phyloP scores from a whole-genome alignment of 805 yeast species.

The Candida tibetensis region DNA sequence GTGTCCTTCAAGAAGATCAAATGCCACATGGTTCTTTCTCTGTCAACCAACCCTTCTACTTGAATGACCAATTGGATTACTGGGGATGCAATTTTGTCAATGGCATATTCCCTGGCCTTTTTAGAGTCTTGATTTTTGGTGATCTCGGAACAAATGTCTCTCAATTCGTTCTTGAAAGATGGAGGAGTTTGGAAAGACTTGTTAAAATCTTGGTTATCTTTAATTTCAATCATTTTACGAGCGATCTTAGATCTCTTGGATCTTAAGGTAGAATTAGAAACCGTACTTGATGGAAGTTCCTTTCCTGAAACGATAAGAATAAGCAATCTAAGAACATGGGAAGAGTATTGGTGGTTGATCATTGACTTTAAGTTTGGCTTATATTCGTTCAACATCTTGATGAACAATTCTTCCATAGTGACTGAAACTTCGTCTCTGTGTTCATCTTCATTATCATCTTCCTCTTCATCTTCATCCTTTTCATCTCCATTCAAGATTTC shows the following conservation, averaged over 20 bases:
- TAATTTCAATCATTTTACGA: constrained; percentile 87
- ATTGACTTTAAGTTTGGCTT: constrained; percentile 56
- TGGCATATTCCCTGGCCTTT: constrained; percentile 65
- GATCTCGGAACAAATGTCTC: constrained; percentile 44
- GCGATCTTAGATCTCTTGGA: constrained; percentile 85
- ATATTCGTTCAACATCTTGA: constrained; percentile 64
- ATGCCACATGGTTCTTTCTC: constrained; percentile 70
- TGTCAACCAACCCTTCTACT: constrained; percentile 77
- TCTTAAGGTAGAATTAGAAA: constrained; percentile 68
- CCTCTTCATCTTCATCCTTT: constrained; percentile 22
- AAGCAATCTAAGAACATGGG: constrained; percentile 78
- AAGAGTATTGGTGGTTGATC: constrained; percentile 76
- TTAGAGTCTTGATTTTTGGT: constrained; percentile 33
- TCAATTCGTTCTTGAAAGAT: constrained; percentile 61
- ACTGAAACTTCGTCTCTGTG: constrained; percentile 40
- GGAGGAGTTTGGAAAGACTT: constrained; percentile 66
- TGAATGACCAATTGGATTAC: constrained; percentile 76
- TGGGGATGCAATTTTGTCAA: constrained; percentile 83
- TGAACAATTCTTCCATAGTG: constrained; percentile 64
- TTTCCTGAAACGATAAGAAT: constrained; percentile 74
- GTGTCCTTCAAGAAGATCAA: constrained; percentile 51
- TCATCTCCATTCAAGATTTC: constrained; percentile 50
- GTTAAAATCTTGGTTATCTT: constrained; percentile 70
- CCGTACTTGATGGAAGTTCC: constrained; percentile 69
- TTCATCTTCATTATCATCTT: constrained; percentile 31